Evolutionary conservation across 139 green algal species (phyloP).

Genomic region (Chlorella sorokiniana): DNA sequence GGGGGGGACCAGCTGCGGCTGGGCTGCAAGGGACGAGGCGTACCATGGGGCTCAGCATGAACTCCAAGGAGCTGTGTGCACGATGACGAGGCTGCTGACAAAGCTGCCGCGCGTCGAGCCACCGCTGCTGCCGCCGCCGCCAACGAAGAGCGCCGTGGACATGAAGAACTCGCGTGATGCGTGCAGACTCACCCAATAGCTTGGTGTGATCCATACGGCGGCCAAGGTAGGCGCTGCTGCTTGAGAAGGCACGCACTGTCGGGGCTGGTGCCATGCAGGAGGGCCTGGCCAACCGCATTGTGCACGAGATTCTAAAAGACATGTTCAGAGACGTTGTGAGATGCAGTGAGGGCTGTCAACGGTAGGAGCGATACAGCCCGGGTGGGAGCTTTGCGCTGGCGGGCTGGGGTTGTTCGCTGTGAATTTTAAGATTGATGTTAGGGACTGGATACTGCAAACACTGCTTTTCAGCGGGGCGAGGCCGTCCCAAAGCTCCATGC

Average conservation of each 20-base stretch:
- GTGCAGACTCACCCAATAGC: not conserved
- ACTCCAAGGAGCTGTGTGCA: no score
- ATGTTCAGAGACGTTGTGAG: slow-evolving; percentile 6
- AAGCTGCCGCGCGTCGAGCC: not conserved
- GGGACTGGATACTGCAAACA: no score
- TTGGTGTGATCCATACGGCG: not conserved
- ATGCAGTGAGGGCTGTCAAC: not conserved
- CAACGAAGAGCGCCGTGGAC: no score
- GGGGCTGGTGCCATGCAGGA: not conserved
- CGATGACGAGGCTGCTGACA: no score
- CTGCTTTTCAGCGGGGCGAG: no score
- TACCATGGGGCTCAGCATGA: not conserved
- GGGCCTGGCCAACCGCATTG: not conserved
- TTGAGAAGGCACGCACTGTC: not conserved
- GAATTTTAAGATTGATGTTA: no score
- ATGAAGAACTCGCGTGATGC: no score
- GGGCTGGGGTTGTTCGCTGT: no score
- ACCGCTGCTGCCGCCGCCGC: not conserved
- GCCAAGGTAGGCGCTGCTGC: slow-evolving; percentile 15
- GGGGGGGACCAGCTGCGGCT: not conserved
- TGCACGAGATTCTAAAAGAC: not conserved
- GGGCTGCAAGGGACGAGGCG: not conserved
- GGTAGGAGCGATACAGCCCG: not conserved
- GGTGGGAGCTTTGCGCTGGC: not conserved
- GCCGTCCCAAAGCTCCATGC: no score